Conservation (phyloP, 169 alveolate species). For the Plasmodium berghei region DNA sequence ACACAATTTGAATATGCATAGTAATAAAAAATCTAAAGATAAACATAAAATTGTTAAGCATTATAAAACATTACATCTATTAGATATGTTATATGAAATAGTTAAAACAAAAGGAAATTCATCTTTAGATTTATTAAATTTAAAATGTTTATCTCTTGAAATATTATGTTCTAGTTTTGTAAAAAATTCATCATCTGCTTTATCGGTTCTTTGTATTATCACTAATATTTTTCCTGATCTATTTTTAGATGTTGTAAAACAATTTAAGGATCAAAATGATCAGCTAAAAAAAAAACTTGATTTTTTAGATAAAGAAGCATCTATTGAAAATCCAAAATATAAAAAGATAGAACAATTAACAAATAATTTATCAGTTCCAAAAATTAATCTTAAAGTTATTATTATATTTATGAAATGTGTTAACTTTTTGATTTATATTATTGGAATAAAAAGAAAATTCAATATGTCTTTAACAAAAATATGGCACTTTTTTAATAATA, state of each 20-base stretch:
- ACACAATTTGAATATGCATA: conserved; percentile 31
- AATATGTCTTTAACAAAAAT: conserved; percentile 45
- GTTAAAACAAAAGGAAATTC: conserved; percentile 45
- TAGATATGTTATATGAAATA: conserved; percentile 66
- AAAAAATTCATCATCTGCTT: conserved; percentile 71
- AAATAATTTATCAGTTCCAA: conserved; percentile 8
- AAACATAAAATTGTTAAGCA: conserved; percentile 33
- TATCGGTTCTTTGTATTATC: conserved; percentile 59
- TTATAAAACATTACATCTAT: conserved; percentile 56
- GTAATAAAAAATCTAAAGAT: conserved; percentile 2
- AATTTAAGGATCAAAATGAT: conserved; percentile 37
- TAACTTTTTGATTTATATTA: conserved; percentile 42
- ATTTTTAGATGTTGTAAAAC: conserved; percentile 20
- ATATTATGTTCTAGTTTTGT: conserved; percentile 68
- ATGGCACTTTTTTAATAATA: conserved; percentile 71
- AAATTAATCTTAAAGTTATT: conserved; percentile 48
- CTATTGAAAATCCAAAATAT: conserved; percentile 19
- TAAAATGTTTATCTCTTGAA: conserved; percentile 73
- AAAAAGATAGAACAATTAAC: conserved; percentile 15
- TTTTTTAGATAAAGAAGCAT: conserved; percentile 22
- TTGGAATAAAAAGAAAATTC: conserved; percentile 74
- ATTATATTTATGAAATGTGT: conserved; percentile 75
- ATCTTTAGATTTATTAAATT: conserved; percentile 43
- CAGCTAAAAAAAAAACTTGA: conserved; percentile 31
- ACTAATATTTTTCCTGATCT: conserved; percentile 58